These are phyloP conservation scores for Wickerhamiella sorbophila DNA, from an alignment of 805 yeast species.

Conservation along the genomic window DNA sequence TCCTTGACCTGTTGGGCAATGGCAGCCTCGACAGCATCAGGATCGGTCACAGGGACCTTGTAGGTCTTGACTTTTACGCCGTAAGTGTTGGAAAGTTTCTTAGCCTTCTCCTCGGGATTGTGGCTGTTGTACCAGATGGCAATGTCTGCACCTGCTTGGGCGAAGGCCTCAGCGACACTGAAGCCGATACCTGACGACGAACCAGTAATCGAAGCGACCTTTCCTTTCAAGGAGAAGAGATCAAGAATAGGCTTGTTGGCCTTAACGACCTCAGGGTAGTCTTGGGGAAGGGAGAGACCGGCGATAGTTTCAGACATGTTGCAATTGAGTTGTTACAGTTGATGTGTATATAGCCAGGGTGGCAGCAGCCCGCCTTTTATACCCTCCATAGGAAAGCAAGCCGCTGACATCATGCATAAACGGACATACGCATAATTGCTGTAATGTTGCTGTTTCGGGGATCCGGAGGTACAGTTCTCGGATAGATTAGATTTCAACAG, in stretches of 20 bases:
- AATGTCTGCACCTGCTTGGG: conserved; percentile 79
- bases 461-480: no score
- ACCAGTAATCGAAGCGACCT: conserved; percentile 75
- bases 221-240: conserved; percentile 65
- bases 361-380: neutral
- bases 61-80: conserved; percentile 51
- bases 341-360: neutral
- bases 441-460: no score
- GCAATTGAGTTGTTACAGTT: neutral
- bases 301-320: conserved; percentile 3
- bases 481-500: no score
- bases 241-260: conserved; percentile 36
- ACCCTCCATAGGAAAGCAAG: neutral
- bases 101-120: conserved; percentile 52
- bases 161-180: conserved; percentile 68
- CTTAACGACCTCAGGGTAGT: conserved; percentile 14
- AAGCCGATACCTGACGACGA: conserved; percentile 72
- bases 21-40: conserved; percentile 35
- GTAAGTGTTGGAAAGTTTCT: conserved; percentile 39
- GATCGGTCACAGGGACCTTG: conserved; percentile 41
- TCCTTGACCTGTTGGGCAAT: conserved; percentile 42
- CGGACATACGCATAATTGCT: no score
- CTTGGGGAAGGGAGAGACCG: conserved; percentile 10
- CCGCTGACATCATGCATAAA: neutral
- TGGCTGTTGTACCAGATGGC: conserved; percentile 53